Base-by-base conservation (phyloP, 2,329 filamentous ascomycete genomes). In the Tympanopsis confertula region DNA sequence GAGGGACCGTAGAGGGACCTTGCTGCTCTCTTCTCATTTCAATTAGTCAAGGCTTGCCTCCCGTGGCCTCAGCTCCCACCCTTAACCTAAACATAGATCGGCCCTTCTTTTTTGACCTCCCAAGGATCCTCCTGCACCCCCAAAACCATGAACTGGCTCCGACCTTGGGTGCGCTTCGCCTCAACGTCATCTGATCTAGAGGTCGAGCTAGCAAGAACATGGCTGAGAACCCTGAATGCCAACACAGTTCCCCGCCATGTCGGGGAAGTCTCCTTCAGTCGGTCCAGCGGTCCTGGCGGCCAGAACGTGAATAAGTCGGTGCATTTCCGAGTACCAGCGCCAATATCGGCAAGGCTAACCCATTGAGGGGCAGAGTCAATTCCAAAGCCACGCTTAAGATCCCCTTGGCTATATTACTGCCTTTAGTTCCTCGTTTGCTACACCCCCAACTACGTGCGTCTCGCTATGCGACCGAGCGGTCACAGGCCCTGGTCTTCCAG, bases 241-340 rank as follows among this genome's bases (percentile, higher is more conserved):
- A 63, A 69, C 13, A 33, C 30, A 7, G 17, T 33, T 15, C 71
- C 75, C 19, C 65, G 62, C 39, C 61, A 60, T 44, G 62, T 79
- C 40, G 67, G 71, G 48, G 66, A 76, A 42, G 51, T 80, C 45
- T 72, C 65, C 36, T 81, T 77, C 53, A 78, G 72, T 50, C 65
- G 75, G 41, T 78, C 75, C 3, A 76, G 74, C 38, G 76, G 76
- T 3, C 76, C 76, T 14, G 76, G 76, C 37, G 76, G 76, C 10
- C 76, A 81, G 53, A 80, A 81, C 58, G 76, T 81, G 40, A 81
- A 81, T 57, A 81, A 81, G 76, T 80, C 56, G 45, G 63, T 50
- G 38, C 37, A 40, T 28, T n/a, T 28, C 24, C 24, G 10, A 10
- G 10, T 28, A 28, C 24, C 24, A 10, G 24, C 24, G n/a, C 24